phyloP scores from a whole-genome alignment of 192 early-diverging fungal species.

The Backusella morwellensis region DNA sequence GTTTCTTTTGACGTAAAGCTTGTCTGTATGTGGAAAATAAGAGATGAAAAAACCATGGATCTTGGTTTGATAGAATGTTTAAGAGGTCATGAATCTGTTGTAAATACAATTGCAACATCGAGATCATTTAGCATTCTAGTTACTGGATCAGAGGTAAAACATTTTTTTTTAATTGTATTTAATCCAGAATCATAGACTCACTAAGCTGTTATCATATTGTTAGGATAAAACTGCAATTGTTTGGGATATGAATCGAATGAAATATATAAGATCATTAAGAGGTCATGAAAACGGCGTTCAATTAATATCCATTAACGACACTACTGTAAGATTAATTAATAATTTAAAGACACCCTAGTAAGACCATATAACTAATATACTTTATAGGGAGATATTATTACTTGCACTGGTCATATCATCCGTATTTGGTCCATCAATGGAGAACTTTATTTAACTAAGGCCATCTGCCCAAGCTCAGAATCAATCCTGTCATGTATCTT shows the following conservation, averaged over 20 bases:
- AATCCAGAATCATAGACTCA: background rate
- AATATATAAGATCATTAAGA: slow-evolving; percentile 54
- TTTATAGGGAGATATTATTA: slow-evolving; percentile 56
- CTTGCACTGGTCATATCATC: slow-evolving; percentile 51
- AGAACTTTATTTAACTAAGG: slow-evolving; percentile 52
- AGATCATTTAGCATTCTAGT: slow-evolving; percentile 58
- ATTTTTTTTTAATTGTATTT: background rate
- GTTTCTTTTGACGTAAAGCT: slow-evolving; percentile 33
- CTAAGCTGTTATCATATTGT: slow-evolving; percentile 3
- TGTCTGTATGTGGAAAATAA: slow-evolving; percentile 58
- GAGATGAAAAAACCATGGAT: slow-evolving; percentile 40
- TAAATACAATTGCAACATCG: slow-evolving; percentile 51
- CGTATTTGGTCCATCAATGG: slow-evolving; percentile 63
- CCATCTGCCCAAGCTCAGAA: slow-evolving; percentile 43
- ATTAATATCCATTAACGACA: slow-evolving; percentile 54
- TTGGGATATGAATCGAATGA: slow-evolving; percentile 65
- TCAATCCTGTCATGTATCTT: slow-evolving; percentile 51
- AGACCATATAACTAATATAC: background rate
- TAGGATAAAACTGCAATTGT: slow-evolving; percentile 60
- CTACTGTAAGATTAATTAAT: slow-evolving; percentile 41
- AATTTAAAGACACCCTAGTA: background rate
- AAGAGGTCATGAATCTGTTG: slow-evolving; percentile 53
- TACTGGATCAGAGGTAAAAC: slow-evolving; percentile 48
- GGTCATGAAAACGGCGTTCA: slow-evolving; percentile 52
- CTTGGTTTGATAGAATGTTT: slow-evolving; percentile 51